Conservation (phyloP, 805 yeast genomes). For the Wickerhamomyces sydowiorum region DNA sequence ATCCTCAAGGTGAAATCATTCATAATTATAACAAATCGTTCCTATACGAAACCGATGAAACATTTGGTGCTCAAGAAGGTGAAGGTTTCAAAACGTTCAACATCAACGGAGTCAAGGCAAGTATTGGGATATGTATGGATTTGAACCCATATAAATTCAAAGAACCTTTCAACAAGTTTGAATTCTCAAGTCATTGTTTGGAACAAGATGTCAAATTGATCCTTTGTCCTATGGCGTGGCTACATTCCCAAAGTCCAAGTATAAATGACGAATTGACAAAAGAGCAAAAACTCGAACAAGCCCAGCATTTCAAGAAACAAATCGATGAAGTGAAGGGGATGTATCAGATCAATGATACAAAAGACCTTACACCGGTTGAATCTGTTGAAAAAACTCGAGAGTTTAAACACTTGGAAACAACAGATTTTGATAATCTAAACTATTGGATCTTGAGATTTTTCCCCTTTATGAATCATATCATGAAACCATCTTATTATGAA, state of each 20-base stretch:
- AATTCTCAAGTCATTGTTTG: slow-evolving; percentile 54
- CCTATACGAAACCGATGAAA: slow-evolving; percentile 71
- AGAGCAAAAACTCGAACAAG: slow-evolving; percentile 11
- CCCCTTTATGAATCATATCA: slow-evolving; percentile 46
- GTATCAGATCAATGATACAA: slow-evolving; percentile 7
- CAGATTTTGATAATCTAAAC: slow-evolving; percentile 46
- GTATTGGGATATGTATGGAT: slow-evolving; percentile 93
- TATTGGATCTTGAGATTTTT: slow-evolving; percentile 74
- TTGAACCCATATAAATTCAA: slow-evolving; percentile 78
- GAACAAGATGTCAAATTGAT: slow-evolving; percentile 46
- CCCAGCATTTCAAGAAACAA: slow-evolving; percentile 5
- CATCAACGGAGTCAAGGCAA: slow-evolving; percentile 32
- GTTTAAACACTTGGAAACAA: slow-evolving; percentile 27
- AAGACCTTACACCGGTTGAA: neutral
- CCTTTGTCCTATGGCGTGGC: slow-evolving; percentile 86
- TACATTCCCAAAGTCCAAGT: slow-evolving; percentile 44
- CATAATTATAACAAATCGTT: slow-evolving; percentile 72
- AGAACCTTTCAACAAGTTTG: slow-evolving; percentile 73
- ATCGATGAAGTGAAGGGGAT: slow-evolving; percentile 15
- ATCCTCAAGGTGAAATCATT: slow-evolving; percentile 51
- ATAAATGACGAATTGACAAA: slow-evolving; percentile 17
- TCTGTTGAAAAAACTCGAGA: slow-evolving; percentile 12
- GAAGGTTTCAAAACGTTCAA: slow-evolving; percentile 48
- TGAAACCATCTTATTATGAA: slow-evolving; percentile 6
- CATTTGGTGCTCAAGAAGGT: slow-evolving; percentile 74